A percentile compares a stretch with the other conserved stretches of the same genome.
phyloP scores from a whole-genome alignment of 169 alveolate species.

The Plasmodium malariae region DNA sequence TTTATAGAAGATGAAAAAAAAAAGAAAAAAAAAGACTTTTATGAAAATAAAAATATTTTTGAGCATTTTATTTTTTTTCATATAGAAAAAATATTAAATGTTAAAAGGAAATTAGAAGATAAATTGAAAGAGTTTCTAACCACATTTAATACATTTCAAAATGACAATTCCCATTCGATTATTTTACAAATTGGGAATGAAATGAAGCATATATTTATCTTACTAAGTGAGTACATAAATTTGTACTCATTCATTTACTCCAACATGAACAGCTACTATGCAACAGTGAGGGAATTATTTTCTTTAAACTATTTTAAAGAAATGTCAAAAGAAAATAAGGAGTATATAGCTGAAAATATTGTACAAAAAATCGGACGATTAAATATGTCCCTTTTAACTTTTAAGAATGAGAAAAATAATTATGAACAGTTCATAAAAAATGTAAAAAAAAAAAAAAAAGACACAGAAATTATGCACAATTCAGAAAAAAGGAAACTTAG shows the following conservation, averaged over 20 bases:
- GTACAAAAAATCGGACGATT: neutral
- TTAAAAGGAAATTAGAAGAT: neutral
- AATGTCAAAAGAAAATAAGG: conserved; percentile 12
- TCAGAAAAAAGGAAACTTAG: neutral
- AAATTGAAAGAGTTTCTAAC: neutral
- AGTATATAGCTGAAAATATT: conserved; percentile 13
- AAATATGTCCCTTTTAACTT: conserved; percentile 14
- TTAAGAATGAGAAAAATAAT: conserved; percentile 7
- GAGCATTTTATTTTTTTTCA: conserved; percentile 18
- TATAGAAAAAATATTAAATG: conserved; percentile 11
- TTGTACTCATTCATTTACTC: conserved; percentile 12
- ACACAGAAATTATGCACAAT: neutral
- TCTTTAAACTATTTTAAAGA: conserved; percentile 26
- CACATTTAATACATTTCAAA: neutral
- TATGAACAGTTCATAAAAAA: conserved; percentile 25
- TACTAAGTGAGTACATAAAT: conserved; percentile 18
- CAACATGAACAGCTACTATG: neutral
- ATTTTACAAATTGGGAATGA: neutral
- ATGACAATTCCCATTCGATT: neutral
- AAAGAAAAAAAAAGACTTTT: conserved; percentile 6
- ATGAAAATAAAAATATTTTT: conserved; percentile 15
- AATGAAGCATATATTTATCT: conserved; percentile 5
- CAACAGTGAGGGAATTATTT: conserved; percentile 9
- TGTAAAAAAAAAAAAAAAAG: neutral
- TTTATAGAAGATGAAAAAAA: conserved; percentile 15